These are phyloP conservation scores for Saitozyma podzolica DNA, from an alignment of 768 basidiomycete species.

Conservation along the genomic window DNA sequence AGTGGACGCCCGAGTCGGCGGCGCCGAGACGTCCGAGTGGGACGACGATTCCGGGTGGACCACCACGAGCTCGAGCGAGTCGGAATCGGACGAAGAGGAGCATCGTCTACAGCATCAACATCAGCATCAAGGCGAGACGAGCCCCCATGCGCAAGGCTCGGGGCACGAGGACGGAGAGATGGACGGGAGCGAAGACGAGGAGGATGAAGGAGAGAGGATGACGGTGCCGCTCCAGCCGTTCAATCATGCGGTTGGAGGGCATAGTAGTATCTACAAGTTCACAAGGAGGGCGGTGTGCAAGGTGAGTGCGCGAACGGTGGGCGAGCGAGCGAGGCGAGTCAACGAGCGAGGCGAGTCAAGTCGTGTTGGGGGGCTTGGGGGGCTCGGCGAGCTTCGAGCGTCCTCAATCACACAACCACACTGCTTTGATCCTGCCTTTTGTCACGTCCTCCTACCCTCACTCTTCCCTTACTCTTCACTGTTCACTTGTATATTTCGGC, in stretches of 20 bases:
- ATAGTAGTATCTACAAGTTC: constrained; percentile 95
- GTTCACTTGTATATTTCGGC: no score
- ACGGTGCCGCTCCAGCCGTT: constrained; percentile 91
- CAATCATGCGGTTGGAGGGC: constrained; percentile 96
- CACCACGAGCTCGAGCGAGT: constrained; percentile 12
- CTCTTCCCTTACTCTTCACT: no score
- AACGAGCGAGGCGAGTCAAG: no score
- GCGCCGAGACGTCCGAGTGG: constrained; percentile 24
- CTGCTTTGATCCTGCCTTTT: no score
- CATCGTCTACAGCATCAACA: background rate
- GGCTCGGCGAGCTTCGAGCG: no score
- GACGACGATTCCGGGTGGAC: constrained; percentile 34
- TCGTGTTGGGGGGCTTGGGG: no score
- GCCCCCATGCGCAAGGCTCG: background rate
- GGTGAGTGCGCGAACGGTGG: constrained; percentile 59
- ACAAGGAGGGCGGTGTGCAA: constrained; percentile 98
- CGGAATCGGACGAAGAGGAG: constrained; percentile 12
- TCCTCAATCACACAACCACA: no score
- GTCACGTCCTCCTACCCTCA: no score
- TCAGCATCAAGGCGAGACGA: background rate
- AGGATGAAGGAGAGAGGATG: constrained; percentile 39
- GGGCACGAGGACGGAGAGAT: constrained; percentile 10
- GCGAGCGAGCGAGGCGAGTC: background rate
- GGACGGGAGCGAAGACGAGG: constrained; percentile 25
- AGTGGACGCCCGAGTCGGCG: no score